Evolutionary conservation across 1,284 basidiomycete genomes (phyloP), one percentile per base, ranked within the genome.

Genomic region (Neotropicomus parvogracilis): DNA sequence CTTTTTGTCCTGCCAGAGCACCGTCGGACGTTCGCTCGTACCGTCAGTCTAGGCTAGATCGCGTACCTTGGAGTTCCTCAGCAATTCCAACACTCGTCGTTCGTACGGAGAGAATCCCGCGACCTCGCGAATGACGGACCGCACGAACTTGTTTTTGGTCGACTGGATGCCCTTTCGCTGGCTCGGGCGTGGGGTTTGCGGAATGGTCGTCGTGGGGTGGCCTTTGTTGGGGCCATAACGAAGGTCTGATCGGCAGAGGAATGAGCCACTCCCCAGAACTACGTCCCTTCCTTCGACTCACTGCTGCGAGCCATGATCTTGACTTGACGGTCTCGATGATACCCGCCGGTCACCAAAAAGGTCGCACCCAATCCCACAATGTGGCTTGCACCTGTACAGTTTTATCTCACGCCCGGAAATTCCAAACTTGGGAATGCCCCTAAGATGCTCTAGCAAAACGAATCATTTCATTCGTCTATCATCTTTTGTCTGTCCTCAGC

Each of bases 71-170:
- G 93, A 97, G 86, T 98, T 99, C 72, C 95, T 86, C 78, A 99
- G 77, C 81, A 99, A 73, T 77, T 99, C 97, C 91, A 99, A 87
- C 52, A 99, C 94, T 60, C 97, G 86, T 68, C 95, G 83, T 83
- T 99, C 97, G 73, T 99, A 99, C 40, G 97, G 91, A 40, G 95
- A 92, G 78, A 98, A 99, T 56, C 97, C 97, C 67, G 87, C 92
- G 67, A 97, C 93, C 79, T 97, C 94, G 62, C 94, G 85, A 64
- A 97, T 79, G 55, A 97, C 80, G 56, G 84, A 88, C 69, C 90
- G 88, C 67, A 97, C 92, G 66, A 97, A 94, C 66, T 86, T 86
- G 68, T 85, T 92, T 76, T 90, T 91, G 61, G 80, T 79, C 50
- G 88, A 88, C 69, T 84, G 81, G 62, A 83, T 72, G 60, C 95